phyloP scores from a whole-genome alignment of 2,329 filamentous ascomycete species.

The Fusarium sp. region DNA sequence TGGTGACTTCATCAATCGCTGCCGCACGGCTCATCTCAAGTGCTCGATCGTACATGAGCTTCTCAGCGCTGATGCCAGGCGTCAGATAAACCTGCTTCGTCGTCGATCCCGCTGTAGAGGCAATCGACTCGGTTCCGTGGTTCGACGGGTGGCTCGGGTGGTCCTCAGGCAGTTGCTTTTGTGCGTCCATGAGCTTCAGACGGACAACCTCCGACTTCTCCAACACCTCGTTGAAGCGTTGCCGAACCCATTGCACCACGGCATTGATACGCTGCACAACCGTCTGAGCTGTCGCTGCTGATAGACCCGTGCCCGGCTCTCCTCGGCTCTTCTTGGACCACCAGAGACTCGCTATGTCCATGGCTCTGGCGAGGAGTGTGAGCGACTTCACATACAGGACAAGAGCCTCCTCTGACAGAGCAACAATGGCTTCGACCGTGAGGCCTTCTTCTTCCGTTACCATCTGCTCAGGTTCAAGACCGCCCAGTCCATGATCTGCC shows the following conservation, averaged over 20 bases:
- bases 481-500: constrained; percentile 75
- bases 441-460: constrained; percentile 76
- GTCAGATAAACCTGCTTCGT: constrained; percentile 86
- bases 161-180: constrained; percentile 83
- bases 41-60: constrained; percentile 97
- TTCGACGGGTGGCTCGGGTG: constrained; percentile 90
- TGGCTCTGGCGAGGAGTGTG: constrained; percentile 88
- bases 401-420: constrained; percentile 91
- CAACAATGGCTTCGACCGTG: constrained; percentile 85
- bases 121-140: constrained; percentile 68
- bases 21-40: constrained; percentile 96
- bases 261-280: constrained; percentile 82
- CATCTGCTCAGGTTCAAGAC: constrained; percentile 65
- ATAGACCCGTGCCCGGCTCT: constrained; percentile 60
- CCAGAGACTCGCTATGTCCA: constrained; percentile 94
- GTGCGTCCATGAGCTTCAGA: constrained; percentile 85
- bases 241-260: constrained; percentile 94
- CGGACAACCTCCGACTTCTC: constrained; percentile 97
- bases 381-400: constrained; percentile 97
- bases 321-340: constrained; percentile 83
- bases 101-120: constrained; percentile 69
- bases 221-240: constrained; percentile 94
- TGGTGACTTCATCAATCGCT: constrained; percentile 94
- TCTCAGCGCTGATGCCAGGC: constrained; percentile 91
- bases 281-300: constrained; percentile 56